Evolutionary conservation across 208 protist genomes (phyloP).

Genomic region (Trypanosoma conorhini): DNA sequence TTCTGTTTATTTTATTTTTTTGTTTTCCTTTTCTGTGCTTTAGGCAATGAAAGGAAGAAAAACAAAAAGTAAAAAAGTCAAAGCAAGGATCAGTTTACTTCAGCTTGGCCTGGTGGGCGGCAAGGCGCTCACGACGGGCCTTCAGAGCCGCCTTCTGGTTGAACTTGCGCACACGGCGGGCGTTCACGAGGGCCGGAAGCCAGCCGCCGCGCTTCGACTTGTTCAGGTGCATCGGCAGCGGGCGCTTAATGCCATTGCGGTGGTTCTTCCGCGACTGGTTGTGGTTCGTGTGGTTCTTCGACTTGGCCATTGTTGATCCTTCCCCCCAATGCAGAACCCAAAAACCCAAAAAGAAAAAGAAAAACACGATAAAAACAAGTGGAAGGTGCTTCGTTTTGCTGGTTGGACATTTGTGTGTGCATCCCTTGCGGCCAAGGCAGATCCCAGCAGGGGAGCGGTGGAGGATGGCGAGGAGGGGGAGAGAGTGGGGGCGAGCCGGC

Average conservation of each 20-base stretch:
- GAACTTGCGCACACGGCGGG: constrained; percentile 84
- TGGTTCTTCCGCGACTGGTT: constrained; percentile 94
- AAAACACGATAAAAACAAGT: constrained; percentile 3
- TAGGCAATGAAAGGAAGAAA: not conserved
- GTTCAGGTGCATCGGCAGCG: constrained; percentile 68
- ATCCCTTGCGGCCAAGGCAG: too few species aligned
- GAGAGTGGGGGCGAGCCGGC: not conserved
- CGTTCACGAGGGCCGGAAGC: constrained; percentile 80
- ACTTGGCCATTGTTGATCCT: constrained; percentile 84
- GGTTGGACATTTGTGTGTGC: not conserved
- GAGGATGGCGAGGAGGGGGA: not conserved
- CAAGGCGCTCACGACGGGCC: constrained; percentile 73
- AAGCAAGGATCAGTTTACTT: constrained; percentile 20
- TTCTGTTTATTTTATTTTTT: not conserved
- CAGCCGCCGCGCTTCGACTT: constrained; percentile 84
- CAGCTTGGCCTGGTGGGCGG: constrained; percentile 28
- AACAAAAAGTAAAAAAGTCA: constrained; percentile 6
- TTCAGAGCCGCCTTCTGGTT: constrained; percentile 87
- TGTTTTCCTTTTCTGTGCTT: too few species aligned
- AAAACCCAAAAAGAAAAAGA: not conserved
- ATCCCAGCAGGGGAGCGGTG: too few species aligned
- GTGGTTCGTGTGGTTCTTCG: constrained; percentile 95
- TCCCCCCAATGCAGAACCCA: constrained; percentile 8
- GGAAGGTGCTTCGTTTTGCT: not conserved
- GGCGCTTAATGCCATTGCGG: constrained; percentile 89